A percentile compares a stretch with the other conserved stretches of the same genome.
These are phyloP conservation scores for Lenzites betulinus DNA, from an alignment of 768 basidiomycete species.

Conservation along the genomic window DNA sequence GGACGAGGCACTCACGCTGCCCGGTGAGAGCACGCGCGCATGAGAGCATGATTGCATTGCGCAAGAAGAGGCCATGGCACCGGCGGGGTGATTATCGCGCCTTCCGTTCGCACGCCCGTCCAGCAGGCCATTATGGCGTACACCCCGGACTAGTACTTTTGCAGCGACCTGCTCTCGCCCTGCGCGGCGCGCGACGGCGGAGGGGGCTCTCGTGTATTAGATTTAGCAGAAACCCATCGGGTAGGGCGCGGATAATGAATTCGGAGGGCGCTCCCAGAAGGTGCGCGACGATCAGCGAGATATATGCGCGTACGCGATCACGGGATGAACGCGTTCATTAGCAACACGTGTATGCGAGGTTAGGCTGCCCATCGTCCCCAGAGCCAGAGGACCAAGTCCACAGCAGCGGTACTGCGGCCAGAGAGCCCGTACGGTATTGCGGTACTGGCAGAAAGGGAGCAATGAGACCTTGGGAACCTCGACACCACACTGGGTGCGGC, in stretches of 20 bases:
- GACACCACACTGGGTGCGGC: background rate
- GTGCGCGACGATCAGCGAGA: conserved; percentile 12
- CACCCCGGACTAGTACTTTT: conserved; percentile 6
- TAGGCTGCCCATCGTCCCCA: background rate
- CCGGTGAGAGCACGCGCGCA: background rate
- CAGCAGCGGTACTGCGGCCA: too few species aligned
- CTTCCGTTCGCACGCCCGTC: conserved; percentile 60
- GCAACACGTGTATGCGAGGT: background rate
- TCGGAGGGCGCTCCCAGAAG: background rate
- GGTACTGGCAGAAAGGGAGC: too few species aligned
- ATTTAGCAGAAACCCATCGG: background rate
- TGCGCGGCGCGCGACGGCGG: background rate
- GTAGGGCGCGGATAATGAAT: background rate
- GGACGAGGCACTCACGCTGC: background rate
- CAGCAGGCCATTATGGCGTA: conserved; percentile 1
- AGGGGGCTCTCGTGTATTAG: background rate
- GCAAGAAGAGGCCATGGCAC: conserved; percentile 5
- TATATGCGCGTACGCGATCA: conserved; percentile 8
- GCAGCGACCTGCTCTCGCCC: background rate
- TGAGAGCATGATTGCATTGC: conserved; percentile 13
- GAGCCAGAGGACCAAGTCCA: background rate
- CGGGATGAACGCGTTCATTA: conserved; percentile 12
- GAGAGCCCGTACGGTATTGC: too few species aligned
- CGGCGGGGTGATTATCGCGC: conserved; percentile 46
- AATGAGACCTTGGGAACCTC: background rate